These are phyloP conservation scores for Cladorrhinum samala DNA, from an alignment of 495 filamentous ascomycete genomes.

Conservation along the genomic window DNA sequence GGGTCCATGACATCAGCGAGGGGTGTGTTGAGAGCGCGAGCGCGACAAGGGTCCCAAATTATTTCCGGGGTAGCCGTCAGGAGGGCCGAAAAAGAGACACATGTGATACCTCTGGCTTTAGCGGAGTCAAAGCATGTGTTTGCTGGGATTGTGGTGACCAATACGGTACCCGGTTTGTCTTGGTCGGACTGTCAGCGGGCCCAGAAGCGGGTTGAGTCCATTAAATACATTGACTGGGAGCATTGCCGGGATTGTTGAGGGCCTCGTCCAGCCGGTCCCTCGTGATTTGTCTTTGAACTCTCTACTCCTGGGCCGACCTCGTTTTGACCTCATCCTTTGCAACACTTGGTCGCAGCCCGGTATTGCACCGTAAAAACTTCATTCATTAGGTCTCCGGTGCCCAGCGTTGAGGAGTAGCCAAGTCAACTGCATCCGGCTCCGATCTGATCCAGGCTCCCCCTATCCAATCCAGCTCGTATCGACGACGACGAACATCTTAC, in stretches of 20 bases:
- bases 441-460: no score
- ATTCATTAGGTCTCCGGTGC: background rate
- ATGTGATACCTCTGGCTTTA: constrained; percentile 5
- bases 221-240: constrained; percentile 5
- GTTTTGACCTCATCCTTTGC: no score
- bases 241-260: constrained; percentile 26
- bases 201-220: constrained; percentile 20
- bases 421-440: no score
- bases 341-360: no score
- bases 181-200: constrained; percentile 8
- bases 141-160: constrained; percentile 1
- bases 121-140: background rate
- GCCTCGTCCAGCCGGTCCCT: constrained; percentile 11
- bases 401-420: no score
- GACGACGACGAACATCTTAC: no score
- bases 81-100: constrained; percentile 2
- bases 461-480: no score
- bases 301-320: constrained; percentile 13
- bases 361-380: no score
- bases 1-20: constrained; percentile 24
- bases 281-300: constrained; percentile 21
- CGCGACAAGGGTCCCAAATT: constrained; percentile 12
- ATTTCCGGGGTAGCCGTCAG: constrained; percentile 13
- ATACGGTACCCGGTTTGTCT: constrained; percentile 15
- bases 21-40: constrained; percentile 4